Evolutionary conservation across 2,329 filamentous ascomycete genomes (phyloP), one percentile per base, ranked within the genome.

Genomic region (Uncinocarpus reesii): DNA sequence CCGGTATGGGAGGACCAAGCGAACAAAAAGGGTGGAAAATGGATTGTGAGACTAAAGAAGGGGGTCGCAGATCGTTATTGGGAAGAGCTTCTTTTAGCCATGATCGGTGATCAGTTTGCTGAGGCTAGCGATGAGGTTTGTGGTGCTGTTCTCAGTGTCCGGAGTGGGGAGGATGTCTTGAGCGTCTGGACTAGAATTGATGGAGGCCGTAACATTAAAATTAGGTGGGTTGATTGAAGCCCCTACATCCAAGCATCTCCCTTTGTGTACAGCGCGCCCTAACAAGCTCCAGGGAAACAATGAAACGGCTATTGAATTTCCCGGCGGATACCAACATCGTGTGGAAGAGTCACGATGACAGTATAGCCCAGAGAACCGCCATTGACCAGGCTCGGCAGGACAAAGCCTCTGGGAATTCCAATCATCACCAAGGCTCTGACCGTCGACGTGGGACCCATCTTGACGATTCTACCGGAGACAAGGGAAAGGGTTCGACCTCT

Each of bases 1-100:
- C 92, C 92, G 18, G 92, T 98, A 58, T 98, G 92, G 92, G 92
- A 98, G 67, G 92, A 98, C 58, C 88, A 95, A 40, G 87, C 93
- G 64, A 98, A 98, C 71, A 92, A 87, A 67, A 84, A 82, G 57
- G 92, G 92, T 47, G 92, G 92, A 44, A 98, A 98, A 71, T 98
- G 90, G 90, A 89, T 95, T 56, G 82, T 98, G 64, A 79, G 90
- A 56, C 72, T 98, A 64, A 95, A 95, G 78, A 98, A 98, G 74
- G 92, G 92, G 21, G 86, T 98, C 16, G 86, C 87, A 15, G 92
- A 96, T 67, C 81, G 90, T 48, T 95, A 94, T 67, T 98, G 92
- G 87, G 92, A 98, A 71, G 86, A 95, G 62, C 74, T 96, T 42
- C 72, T 96, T 52, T 74, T 96, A 58, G 88, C 87, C 21, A 84